A percentile compares a stretch with the other conserved stretches of the same genome.
Conservation (phyloP, 306 rosid species). For the Gillenia trifoliata region DNA sequence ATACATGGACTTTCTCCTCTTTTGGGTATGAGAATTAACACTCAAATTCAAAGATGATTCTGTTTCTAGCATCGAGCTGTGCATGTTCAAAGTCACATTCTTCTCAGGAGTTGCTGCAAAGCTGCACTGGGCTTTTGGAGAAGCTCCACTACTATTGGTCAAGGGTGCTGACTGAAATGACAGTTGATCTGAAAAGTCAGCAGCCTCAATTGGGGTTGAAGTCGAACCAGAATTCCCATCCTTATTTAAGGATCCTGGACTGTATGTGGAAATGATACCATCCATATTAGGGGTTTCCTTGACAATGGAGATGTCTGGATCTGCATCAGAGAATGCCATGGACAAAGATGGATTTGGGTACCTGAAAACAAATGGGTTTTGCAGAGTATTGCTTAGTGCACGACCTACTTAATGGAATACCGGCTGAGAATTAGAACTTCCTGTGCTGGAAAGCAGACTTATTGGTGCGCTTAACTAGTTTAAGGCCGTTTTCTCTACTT, state of each 20-base stretch:
- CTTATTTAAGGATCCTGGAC: conserved; percentile 44
- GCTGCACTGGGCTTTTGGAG: conserved; percentile 36
- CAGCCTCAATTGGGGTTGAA: conserved; percentile 47
- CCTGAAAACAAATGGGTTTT: conserved; percentile 40
- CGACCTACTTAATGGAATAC: background rate
- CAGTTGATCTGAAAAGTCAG: conserved; percentile 36
- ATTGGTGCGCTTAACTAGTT: background rate
- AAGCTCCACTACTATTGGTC: conserved; percentile 23
- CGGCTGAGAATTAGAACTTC: background rate
- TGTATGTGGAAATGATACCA: conserved; percentile 26
- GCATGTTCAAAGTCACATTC: conserved; percentile 28
- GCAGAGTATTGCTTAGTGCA: background rate
- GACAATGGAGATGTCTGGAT: conserved; percentile 45
- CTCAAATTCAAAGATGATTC: conserved; percentile 63
- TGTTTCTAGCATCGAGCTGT: conserved; percentile 37
- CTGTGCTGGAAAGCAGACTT: background rate
- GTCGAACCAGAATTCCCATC: conserved; percentile 45
- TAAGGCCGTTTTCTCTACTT: background rate
- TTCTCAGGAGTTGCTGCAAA: conserved; percentile 54
- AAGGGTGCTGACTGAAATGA: conserved; percentile 25
- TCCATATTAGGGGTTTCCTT: conserved; percentile 50
- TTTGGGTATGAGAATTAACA: conserved; percentile 74
- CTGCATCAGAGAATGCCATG: conserved; percentile 32
- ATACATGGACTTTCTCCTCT: conserved; percentile 55
- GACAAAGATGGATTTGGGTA: conserved; percentile 34